Base-by-base conservation (phyloP, 148 eudicot genomes). In the Amaranthus hypochondriacus region DNA sequence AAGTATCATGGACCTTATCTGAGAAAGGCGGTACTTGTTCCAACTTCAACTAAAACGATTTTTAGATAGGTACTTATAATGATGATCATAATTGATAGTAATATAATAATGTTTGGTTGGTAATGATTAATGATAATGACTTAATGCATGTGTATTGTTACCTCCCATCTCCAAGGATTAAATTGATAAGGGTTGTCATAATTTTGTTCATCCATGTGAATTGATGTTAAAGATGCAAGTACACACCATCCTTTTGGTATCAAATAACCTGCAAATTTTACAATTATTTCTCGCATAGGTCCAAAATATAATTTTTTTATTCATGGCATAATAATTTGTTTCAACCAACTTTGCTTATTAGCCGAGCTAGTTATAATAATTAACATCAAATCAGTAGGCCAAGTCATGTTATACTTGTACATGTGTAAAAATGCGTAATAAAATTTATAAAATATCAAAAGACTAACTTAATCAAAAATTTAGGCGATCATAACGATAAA, bases 101-200 rank as follows among this genome's bases (percentile, higher is more conserved):
- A 66, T 67, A 60, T 44, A 56, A 21, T 72, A 51, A 56, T 71
- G 10, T 68, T 13, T 46, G 76, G 12, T 4, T 43, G 59, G 74
- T 68, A 76, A 71, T 75, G 52, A 70, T 75, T 74, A 53, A 74
- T 74, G 66, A 73, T 69, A 68, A 58, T 44, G 70, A 79, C 73
- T 18, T 18, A 64, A 63, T 71, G 71, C 75, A 70, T 77, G 42
- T 52, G 42, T 21, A 6, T 49, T 66, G 77, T 55, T 48, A 94
- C 97, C 97, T 91, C 86, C 98, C 97, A 94, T 83, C 97, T 88
- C 91, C 93, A 91, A 3, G 98, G 98, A 83, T 94, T 73, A 80
- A 94, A 94, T 48, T 80, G 79, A 78, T 88, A 85, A 9, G 98
- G 98, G 71, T 89, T 81, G 64, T 89, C 88, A 70, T 91, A 94